These are phyloP conservation scores for Paecilomyces variotii DNA, from an alignment of 2,329 filamentous ascomycete species.

Conservation along the genomic window DNA sequence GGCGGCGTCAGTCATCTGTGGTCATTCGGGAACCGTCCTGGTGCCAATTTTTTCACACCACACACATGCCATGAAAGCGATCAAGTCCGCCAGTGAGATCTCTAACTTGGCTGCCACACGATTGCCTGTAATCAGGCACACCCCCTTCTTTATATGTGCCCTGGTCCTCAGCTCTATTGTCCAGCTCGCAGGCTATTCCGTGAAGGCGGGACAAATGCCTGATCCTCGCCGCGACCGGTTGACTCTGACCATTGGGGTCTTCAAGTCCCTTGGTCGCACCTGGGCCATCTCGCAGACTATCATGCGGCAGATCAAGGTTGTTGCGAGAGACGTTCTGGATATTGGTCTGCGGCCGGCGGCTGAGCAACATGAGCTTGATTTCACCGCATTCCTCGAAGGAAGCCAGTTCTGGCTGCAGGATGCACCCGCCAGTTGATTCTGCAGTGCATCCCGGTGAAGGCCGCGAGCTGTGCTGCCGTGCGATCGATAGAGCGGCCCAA, in stretches of 20 bases:
- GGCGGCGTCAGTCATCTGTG: conserved; percentile 42
- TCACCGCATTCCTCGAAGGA: conserved; percentile 25
- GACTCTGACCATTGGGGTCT: conserved; percentile 67
- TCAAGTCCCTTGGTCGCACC: conserved; percentile 59
- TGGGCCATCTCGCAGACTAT: conserved; percentile 67
- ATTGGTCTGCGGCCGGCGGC: conserved; percentile 29
- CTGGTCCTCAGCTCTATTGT: conserved; percentile 72
- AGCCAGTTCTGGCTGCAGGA: conserved; percentile 28
- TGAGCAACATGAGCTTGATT: conserved; percentile 22
- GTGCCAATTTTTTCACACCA: conserved; percentile 34
- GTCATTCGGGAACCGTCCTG: conserved; percentile 29
- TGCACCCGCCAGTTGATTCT: background rate
- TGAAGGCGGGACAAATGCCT: conserved; percentile 49
- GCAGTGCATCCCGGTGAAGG: background rate
- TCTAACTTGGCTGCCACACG: conserved; percentile 60
- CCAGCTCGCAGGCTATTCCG: conserved; percentile 70
- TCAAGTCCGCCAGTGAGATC: conserved; percentile 70
- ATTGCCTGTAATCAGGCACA: conserved; percentile 60
- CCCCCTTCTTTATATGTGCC: conserved; percentile 76
- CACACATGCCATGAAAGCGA: conserved; percentile 67
- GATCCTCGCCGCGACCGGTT: conserved; percentile 59
- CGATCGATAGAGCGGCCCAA: background rate
- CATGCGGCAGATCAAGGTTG: conserved; percentile 64
- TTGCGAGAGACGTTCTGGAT: conserved; percentile 65
- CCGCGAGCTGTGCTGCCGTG: background rate